Base-by-base conservation (phyloP, 345 rosid species). In the Eucalyptus albens region DNA sequence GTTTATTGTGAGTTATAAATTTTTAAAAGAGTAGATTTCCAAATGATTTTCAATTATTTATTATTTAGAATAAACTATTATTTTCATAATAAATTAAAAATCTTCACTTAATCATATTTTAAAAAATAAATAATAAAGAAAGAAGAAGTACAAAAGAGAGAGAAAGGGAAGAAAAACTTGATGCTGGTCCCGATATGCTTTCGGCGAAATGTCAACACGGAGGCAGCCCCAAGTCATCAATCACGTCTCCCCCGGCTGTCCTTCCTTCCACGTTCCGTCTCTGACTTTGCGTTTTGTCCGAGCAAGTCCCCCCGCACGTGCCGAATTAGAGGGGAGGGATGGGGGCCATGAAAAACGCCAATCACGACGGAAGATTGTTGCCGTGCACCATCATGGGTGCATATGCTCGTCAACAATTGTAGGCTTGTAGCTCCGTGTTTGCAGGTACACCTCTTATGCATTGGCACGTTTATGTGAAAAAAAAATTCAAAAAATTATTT, bases 161-260 rank as follows among this genome's bases (percentile, higher is more conserved):
- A 53, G 85, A 4, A 53, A 50, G 49, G 21, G 5, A 69, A 9
- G 42, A 33, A 8, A 33, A 14, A 24, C 81, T 16, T 17, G 22
- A 17, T 3, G 77, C 77, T 16, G 15, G 21, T 15, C 77, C 21
- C 77, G 55, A 47, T 17, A 21, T 26, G 44, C 31, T 88, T 91
- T 65, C 47, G 92, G 91, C 77, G 77, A 31, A 29, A 82, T 65
- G 94, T 92, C 94, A 92, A 89, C 15, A 90, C 88, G 86, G 89
- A 77, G 92, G 93, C 90, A 62, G 87, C 69, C 53, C 88, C 89
- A 77, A 91, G 80, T 86, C 40, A 2, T 86, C 40, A 3, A 8
- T 59, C 88, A 85, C 88, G 88, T 49, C 87, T 81, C 65, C 62
- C 67, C 69, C 55, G 59, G 17, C 8, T 5, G 26, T 50, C 60